Evolutionary conservation across 2,329 filamentous ascomycete species (phyloP).

Genomic region (Metarhizium robertsii): DNA sequence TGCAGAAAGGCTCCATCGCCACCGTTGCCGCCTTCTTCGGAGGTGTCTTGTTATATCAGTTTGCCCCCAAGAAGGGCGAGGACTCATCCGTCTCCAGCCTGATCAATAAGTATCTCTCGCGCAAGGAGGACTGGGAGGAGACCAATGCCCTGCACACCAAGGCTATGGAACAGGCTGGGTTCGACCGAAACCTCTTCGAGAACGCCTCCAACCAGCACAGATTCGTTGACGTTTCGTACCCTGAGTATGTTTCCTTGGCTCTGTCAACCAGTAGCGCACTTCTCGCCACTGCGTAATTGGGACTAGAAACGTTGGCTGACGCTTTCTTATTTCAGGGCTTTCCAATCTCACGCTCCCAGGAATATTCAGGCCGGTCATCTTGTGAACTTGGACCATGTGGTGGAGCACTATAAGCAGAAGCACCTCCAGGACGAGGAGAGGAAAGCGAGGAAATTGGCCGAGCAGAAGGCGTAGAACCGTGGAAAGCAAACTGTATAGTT

Average conservation of each 20-base stretch:
- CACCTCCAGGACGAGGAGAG: conserved; percentile 45
- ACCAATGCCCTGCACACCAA: conserved; percentile 44
- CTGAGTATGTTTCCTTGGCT: conserved; percentile 39
- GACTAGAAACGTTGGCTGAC: neutral
- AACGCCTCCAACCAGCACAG: conserved; percentile 32
- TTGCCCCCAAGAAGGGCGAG: conserved; percentile 42
- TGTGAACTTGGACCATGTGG: conserved; percentile 44
- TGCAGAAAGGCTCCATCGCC: conserved; percentile 39
- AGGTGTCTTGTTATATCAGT: conserved; percentile 35
- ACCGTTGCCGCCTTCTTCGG: conserved; percentile 35
- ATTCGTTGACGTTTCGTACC: conserved; percentile 43
- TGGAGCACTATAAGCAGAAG: conserved; percentile 47
- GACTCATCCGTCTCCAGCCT: conserved; percentile 34
- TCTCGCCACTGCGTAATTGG: neutral
- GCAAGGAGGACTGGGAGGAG: conserved; percentile 39
- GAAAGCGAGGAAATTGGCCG: conserved; percentile 39
- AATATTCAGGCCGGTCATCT: conserved; percentile 48
- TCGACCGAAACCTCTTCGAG: conserved; percentile 46
- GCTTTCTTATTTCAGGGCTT: conserved; percentile 26
- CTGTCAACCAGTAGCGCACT: neutral
- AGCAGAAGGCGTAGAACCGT: conserved; percentile 23
- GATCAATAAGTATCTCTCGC: conserved; percentile 37
- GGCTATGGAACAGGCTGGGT: conserved; percentile 45
- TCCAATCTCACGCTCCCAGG: conserved; percentile 39
- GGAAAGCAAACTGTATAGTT: conserved; percentile 5